Percentiles rank a stretch among this genome's conserved stretches.
phyloP scores from a whole-genome alignment of 495 filamentous ascomycete species.

The Sordaria brevicollis region DNA sequence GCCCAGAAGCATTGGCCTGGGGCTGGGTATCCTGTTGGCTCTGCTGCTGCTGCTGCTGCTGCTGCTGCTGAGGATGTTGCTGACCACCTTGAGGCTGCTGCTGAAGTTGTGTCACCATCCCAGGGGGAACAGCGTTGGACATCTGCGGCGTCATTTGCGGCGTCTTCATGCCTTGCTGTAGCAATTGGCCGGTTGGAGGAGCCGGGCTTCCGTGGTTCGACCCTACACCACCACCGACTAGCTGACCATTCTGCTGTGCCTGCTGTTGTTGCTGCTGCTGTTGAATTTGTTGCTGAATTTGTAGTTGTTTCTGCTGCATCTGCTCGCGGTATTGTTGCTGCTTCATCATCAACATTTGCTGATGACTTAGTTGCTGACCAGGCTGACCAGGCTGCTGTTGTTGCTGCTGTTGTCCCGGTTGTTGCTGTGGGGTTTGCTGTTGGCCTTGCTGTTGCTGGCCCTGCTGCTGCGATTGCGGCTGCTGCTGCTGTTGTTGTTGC shows the following conservation, averaged over 20 bases:
- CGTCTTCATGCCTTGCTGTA: background rate
- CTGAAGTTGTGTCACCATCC: constrained; percentile 1
- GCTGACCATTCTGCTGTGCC: background rate
- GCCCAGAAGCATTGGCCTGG: background rate
- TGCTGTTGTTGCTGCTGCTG: background rate
- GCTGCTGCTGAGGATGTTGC: no score
- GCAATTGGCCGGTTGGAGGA: constrained; percentile 3
- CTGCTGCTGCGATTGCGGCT: background rate
- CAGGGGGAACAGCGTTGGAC: constrained; percentile 5
- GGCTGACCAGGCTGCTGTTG: background rate
- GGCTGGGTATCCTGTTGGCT: background rate
- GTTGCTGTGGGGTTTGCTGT: background rate
- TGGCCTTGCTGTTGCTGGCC: background rate
- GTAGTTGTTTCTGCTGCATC: background rate
- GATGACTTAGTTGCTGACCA: background rate
- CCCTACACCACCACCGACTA: background rate
- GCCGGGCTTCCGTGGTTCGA: constrained; percentile 19
- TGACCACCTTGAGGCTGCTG: background rate
- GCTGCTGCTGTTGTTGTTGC: background rate
- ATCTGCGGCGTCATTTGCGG: constrained; percentile 16
- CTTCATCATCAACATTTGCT: background rate
- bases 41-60: no score
- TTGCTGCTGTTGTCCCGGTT: background rate
- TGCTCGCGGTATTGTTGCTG: background rate
- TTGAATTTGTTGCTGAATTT: background rate